Base-by-base conservation (phyloP, 2,329 filamentous ascomycete species). In the Didymella segeticola region DNA sequence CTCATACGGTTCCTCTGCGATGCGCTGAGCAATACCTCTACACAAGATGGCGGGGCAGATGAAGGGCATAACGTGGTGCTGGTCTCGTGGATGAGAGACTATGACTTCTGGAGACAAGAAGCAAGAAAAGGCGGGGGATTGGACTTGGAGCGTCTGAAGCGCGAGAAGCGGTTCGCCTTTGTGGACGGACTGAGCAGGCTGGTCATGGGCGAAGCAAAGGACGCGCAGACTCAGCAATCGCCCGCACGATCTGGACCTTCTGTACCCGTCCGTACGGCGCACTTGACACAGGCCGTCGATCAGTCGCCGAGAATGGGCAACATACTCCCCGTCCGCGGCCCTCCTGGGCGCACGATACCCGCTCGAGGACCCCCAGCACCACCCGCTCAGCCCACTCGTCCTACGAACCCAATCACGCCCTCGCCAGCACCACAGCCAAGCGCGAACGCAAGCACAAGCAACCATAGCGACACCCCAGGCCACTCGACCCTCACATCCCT, bases 11-110 rank as follows among this genome's bases (percentile, higher is more conserved):
- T 80, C 50, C 67, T 84, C 22, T 78, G 79, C 69, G 77, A 77
- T 42, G 76, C 80, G 14, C 68, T 86, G 29, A 64, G 53, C 52
- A 58, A 47, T 22, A 27, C 5, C 12, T 20, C 22, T 6, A 46
- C 38, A 6, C 58, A 69, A 25, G 67, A 76, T 64, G 68, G 61
- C 3, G 66, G 68, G 58, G 62, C 47, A 26, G 61, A 65, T 14
- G 58, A 60, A 36, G 64, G 58, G 5, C 61, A 62, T 9, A 73
- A 71, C 15, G 75, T 97, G 1, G 80, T 96, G 3, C 79, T 97
- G 3, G 86, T 95, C 53, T 96, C 90, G 77, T 96, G 95, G 75
- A 78, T 96, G 75, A 83, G 90, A 56, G 89, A 93, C 65, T 84
- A 83, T 59, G 78, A 83, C 1, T 96, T 96, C 70, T 97, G 92